A percentile compares a stretch with the other conserved stretches of the same genome.
phyloP scores from a whole-genome alignment of 2,329 filamentous ascomycete species.

The Neurospora sp. region DNA sequence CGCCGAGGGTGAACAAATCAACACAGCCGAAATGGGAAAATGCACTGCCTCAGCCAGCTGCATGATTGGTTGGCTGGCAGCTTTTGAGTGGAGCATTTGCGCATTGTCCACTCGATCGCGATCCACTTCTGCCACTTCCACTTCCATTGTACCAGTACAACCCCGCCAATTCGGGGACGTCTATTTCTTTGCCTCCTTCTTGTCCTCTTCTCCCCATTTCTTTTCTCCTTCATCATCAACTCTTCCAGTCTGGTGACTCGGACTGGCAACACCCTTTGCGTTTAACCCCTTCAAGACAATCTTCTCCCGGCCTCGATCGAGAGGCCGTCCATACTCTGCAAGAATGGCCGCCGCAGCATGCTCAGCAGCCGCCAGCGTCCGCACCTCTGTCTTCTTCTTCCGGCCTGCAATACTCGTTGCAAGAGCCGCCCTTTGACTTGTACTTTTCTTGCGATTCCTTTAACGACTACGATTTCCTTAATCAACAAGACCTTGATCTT shows the following conservation, averaged over 20 bases:
- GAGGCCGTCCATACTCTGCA: constrained; percentile 22
- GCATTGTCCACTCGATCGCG: not conserved
- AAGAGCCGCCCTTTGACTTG: constrained; percentile 6
- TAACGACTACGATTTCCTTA: constrained; percentile 5
- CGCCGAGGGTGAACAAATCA: not conserved
- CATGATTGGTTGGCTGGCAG: not conserved
- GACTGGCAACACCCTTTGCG: not conserved
- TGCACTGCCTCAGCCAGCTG: not conserved
- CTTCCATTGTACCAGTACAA: not conserved
- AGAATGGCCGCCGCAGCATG: constrained; percentile 20
- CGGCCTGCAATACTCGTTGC: constrained; percentile 12
- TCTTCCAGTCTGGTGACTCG: not conserved
- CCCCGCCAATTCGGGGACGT: not conserved
- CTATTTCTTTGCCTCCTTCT: not conserved
- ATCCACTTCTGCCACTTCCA: not conserved
- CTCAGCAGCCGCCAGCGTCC: constrained; percentile 14
- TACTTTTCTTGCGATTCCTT: constrained; percentile 3
- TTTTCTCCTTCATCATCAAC: not conserved
- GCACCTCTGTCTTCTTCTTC: constrained; percentile 14
- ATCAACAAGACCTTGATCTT: constrained; percentile 1
- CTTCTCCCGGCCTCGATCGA: constrained; percentile 18
- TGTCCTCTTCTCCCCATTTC: not conserved
- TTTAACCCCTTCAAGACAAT: constrained; percentile 1
- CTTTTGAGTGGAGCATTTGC: not conserved
- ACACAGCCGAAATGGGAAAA: not conserved